Evolutionary conservation across 208 protist genomes (phyloP).

Genomic region (Porcisia hertigi): DNA sequence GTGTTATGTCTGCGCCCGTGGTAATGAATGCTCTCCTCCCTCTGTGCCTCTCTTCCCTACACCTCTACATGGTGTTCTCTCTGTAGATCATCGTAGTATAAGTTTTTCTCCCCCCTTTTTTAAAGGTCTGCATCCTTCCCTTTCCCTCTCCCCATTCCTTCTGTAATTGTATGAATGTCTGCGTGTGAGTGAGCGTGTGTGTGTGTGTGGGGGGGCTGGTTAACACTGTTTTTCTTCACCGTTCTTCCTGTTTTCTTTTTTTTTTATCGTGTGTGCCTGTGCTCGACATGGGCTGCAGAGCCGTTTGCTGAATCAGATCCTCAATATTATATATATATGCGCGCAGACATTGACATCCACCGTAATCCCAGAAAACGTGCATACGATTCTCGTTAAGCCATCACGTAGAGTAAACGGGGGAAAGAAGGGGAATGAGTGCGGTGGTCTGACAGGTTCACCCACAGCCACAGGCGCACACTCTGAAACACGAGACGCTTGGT

Average conservation of each 20-base stretch:
- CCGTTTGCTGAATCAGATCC: background rate
- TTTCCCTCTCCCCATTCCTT: constrained; percentile 7
- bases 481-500: too few species aligned
- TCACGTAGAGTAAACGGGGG: background rate
- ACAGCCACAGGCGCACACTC: too few species aligned
- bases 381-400: too few species aligned
- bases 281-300: background rate
- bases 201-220: background rate
- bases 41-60: too few species aligned
- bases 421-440: background rate
- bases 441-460: too few species aligned
- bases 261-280: background rate
- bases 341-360: constrained; percentile 1
- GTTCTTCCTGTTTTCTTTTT: background rate
- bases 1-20: too few species aligned
- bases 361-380: too few species aligned
- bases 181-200: constrained; percentile 11
- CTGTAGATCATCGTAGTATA: too few species aligned
- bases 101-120: background rate
- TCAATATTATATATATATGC: background rate
- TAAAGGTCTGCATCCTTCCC: constrained; percentile 14
- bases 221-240: background rate
- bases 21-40: too few species aligned
- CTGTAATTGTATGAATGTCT: constrained; percentile 11
- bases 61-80: too few species aligned